Percentiles rank a stretch among this genome's conserved stretches.
These are phyloP conservation scores for Mariannaea elegans DNA, from an alignment of 2,329 filamentous ascomycete species.

Conservation along the genomic window DNA sequence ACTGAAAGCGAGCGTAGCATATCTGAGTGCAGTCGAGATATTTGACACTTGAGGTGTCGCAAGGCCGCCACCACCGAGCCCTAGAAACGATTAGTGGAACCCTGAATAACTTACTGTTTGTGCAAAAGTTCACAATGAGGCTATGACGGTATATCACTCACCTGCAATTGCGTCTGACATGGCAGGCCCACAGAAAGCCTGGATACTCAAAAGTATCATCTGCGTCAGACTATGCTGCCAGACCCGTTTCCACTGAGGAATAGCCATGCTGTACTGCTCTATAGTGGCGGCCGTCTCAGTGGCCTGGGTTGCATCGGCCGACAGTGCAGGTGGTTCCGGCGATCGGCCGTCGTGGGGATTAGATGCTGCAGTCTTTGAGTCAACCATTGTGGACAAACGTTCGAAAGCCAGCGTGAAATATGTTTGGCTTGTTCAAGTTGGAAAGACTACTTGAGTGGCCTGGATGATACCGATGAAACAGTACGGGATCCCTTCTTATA, in stretches of 20 bases:
- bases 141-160: background rate
- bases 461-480: background rate
- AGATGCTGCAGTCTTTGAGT: conserved; percentile 8
- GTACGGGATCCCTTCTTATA: background rate
- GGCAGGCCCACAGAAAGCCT: conserved; percentile 17
- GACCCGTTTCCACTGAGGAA: conserved; percentile 12
- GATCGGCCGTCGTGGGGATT: background rate
- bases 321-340: background rate
- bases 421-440: background rate
- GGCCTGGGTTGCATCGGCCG: background rate
- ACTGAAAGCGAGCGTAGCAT: conserved; percentile 15
- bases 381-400: background rate
- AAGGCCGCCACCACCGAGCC: conserved; percentile 15
- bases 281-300: too few relatives aligned
- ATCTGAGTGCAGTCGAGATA: conserved; percentile 12
- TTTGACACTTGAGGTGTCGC: conserved; percentile 18
- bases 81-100: background rate
- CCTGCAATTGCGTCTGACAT: conserved; percentile 18
- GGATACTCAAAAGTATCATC: conserved; percentile 16
- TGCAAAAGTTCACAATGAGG: background rate
- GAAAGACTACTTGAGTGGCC: background rate
- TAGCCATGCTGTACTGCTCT: too few relatives aligned
- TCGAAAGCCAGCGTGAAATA: background rate
- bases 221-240: conserved; percentile 18
- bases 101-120: too few relatives aligned